Evolutionary conservation across 257 asterid species (phyloP), one percentile per base, ranked within the genome.

Genomic region (Gentiana straminea): DNA sequence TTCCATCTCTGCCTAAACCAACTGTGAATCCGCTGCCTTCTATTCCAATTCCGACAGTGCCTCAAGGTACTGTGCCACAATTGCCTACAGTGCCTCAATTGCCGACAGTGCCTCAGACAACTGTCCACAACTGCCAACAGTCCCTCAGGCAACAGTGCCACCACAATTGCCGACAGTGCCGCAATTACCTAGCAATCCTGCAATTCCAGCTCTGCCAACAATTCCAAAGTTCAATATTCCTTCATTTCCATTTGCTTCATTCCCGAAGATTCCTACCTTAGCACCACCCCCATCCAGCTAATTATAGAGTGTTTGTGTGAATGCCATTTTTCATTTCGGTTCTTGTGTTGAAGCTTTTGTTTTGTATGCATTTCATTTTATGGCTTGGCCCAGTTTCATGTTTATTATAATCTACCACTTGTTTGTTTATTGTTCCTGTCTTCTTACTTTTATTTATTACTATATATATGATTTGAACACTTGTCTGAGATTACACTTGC

Each of bases 1-100:
- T 57, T 9, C 68, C 68, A 37, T 54, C 59, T 33, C 33, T 61
- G 24, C 67, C 60, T 35, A 54, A 32, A 44, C 60, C 60, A 3
- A 13, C 54, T 3, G 6, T 36, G 8, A 51, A 35, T n/a, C 55
- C 55, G 0, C 9, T 59, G 47, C 36, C 56, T 3, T 13, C 46
- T 2, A 49, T 59, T 34, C 59, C 59, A 1, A 38, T 36, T 1
- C 46, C 46, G 6, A 41, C 46, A 4, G 11, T 38, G n/a, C 59
- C 59, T n/a, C 15, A 33, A 7, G 35, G 48, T 4, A 15, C 59
- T 15, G 8, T 55, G 5, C 59, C 49, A n/a, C 58, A 15, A 5
- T 55, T 37, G 6, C 59, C 59, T 4, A 34, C 33, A 2, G 47
- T 43, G 45, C 53, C 62, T 44, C 59, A 47, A 1, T 13, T 36